Percentiles rank a stretch among this genome's conserved stretches.
Evolutionary conservation across 371 early-diverging fungal species (phyloP).

Genomic region (Rhizopus microsporus): DNA sequence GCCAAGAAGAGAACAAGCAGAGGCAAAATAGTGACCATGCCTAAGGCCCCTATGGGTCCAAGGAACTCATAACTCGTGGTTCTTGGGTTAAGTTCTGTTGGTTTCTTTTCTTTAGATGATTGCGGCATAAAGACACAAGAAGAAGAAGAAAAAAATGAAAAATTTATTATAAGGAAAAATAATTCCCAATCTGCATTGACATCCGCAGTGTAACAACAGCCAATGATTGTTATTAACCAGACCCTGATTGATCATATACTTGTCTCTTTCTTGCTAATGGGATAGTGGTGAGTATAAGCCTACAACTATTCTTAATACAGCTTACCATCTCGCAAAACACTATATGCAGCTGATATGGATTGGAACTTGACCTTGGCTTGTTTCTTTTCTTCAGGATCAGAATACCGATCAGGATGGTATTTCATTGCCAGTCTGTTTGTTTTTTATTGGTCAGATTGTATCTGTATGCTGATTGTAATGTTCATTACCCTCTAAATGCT

Average conservation of each 20-base stretch:
- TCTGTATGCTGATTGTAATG: neutral
- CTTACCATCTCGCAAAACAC: slow-evolving; percentile 60
- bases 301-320: neutral
- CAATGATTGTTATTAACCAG: slow-evolving; percentile 10
- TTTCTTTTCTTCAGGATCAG: slow-evolving; percentile 52
- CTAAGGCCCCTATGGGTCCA: slow-evolving; percentile 79
- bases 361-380: slow-evolving; percentile 59
- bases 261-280: slow-evolving; percentile 33
- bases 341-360: slow-evolving; percentile 58
- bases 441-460: neutral
- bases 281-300: neutral
- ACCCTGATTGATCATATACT: slow-evolving; percentile 31
- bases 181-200: neutral
- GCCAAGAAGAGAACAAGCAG: slow-evolving; percentile 56
- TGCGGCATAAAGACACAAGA: slow-evolving; percentile 6
- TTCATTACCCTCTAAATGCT: slow-evolving; percentile 55
- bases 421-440: slow-evolving; percentile 48
- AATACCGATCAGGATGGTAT: slow-evolving; percentile 59
- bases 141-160: slow-evolving; percentile 1
- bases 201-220: neutral
- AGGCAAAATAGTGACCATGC: slow-evolving; percentile 64
- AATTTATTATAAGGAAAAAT: neutral
- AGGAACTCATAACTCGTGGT: slow-evolving; percentile 75
- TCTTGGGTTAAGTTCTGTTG: slow-evolving; percentile 49
- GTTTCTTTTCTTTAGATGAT: neutral